phyloP scores from a whole-genome alignment of 305 asterid genomes.

The Solanum hybrid region DNA sequence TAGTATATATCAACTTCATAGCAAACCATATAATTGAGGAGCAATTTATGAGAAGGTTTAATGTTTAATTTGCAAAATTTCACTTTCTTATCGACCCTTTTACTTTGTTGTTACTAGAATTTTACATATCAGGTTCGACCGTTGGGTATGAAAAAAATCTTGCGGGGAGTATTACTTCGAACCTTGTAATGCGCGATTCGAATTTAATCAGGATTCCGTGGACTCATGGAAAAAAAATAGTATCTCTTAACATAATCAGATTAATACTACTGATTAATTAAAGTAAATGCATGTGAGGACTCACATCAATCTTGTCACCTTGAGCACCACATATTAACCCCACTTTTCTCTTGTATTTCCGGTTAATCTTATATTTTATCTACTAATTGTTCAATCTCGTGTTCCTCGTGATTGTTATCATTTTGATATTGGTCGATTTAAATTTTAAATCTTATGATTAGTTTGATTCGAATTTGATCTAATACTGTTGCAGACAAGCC shows the following conservation, averaged over 20 bases:
- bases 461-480: background rate
- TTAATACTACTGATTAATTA: background rate
- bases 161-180: too few relatives aligned
- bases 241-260: background rate
- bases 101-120: background rate
- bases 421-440: background rate
- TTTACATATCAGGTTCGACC: background rate
- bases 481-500: background rate
- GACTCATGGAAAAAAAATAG: too few relatives aligned
- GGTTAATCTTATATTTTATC: background rate
- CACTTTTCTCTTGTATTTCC: background rate
- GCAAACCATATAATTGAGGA: background rate
- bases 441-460: background rate
- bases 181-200: accelerated
- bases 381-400: background rate
- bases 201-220: too few relatives aligned
- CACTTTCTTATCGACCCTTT: background rate
- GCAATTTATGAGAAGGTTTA: background rate
- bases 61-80: background rate
- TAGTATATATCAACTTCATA: background rate
- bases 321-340: background rate
- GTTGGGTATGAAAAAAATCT: too few relatives aligned
- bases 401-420: background rate
- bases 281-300: background rate
- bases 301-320: background rate